Conservation (phyloP, 495 filamentous ascomycete species). For the Trichoderma virens region DNA sequence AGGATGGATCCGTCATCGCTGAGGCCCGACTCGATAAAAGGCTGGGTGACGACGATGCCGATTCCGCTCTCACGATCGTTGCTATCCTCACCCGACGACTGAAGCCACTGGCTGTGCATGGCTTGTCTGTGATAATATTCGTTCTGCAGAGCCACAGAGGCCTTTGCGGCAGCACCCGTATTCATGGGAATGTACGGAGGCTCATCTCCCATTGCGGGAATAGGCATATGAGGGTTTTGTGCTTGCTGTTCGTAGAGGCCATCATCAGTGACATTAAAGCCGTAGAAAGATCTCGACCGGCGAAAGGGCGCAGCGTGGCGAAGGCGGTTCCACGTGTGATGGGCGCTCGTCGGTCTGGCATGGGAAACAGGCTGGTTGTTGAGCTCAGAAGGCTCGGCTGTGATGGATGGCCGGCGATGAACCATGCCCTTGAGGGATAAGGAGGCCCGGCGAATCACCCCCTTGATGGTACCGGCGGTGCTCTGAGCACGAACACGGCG, state of each 20-base stretch:
- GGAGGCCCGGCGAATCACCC: constrained; percentile 43
- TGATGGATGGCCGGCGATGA: constrained; percentile 38
- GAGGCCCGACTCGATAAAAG: constrained; percentile 34
- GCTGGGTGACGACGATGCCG: constrained; percentile 57
- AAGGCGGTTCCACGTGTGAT: constrained; percentile 40
- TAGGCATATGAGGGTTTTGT: constrained; percentile 28
- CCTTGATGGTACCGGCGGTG: constrained; percentile 23
- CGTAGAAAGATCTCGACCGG: constrained; percentile 33
- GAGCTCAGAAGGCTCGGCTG: constrained; percentile 20
- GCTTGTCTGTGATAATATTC: constrained; percentile 11
- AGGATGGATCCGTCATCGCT: constrained; percentile 12
- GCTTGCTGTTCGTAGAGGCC: constrained; percentile 14
- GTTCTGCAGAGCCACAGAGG: constrained; percentile 47
- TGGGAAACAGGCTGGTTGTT: constrained; percentile 23
- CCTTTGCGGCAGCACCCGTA: constrained; percentile 60
- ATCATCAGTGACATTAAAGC: constrained; percentile 13
- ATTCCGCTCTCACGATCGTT: constrained; percentile 72
- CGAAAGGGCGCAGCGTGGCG: constrained; percentile 39
- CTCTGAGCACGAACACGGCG: neutral
- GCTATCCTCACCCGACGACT: constrained; percentile 13
- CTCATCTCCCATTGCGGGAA: constrained; percentile 40
- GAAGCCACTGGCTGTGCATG: constrained; percentile 9
- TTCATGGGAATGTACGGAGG: constrained; percentile 47
- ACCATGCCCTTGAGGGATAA: constrained; percentile 41
- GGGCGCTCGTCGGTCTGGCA: constrained; percentile 36